Base-by-base conservation (phyloP, 441 rosid species). In the Cnidoscolus chayamansa region DNA sequence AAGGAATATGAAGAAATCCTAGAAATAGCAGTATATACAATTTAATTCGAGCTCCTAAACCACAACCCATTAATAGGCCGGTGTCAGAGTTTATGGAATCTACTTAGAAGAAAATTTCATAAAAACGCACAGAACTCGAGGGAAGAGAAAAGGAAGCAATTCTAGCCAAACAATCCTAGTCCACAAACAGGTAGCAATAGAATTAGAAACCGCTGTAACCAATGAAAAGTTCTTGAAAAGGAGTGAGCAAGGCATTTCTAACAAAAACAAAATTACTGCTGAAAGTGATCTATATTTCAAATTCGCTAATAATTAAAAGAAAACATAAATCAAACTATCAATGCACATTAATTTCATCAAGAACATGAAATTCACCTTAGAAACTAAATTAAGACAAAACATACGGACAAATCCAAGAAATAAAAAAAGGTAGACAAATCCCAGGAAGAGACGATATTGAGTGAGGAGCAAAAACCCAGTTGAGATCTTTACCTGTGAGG, bases 401-500 rank as follows among this genome's bases (percentile, higher is more conserved):
- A 12, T 19, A 65, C 19, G 15, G 9, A 16, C 49, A 45, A 59
- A 31, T 35, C 13, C 20, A 35, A 2, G n/a, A 25, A 15, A 13
- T 16, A 16, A 30, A 54, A 32, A 47, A 12, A 9, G 0, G 11
- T 47, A 57, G 1, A 67, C 9, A 9, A 25, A 37, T 64, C 65
- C 31, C 61, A 53, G 7, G 0, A 56, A 56, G 40, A 50, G 17
- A 68, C 8, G 9, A 53, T 6, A 40, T 17, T 67, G 19, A 65
- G 76, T 17, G 61, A 49, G 65, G 43, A 65, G 45, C 9, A 16
- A 58, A 43, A 54, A 37, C 53, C 72, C 63, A 65, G 31, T 25
- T 19, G n/a, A 71, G 65, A 72, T 9, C 45, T 67, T 76, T 61
- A 82, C 87, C 85, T 78, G 58, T 7, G 45, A 51, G 54, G 58